These are phyloP conservation scores for Megacollybia marginata DNA, from an alignment of 768 basidiomycete species.

Conservation along the genomic window DNA sequence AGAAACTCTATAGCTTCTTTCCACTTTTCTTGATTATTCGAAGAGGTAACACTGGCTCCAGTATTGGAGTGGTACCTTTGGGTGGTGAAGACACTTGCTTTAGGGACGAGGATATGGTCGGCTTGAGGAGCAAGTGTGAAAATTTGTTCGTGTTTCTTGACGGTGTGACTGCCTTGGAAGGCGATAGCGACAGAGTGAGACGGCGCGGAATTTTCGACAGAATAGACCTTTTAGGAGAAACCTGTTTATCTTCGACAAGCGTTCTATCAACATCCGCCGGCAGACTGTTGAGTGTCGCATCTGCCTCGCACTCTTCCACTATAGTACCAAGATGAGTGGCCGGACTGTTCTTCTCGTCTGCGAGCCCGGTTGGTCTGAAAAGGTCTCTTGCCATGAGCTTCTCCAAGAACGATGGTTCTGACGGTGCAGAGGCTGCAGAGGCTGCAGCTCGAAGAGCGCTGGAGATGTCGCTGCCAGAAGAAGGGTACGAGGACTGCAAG, in stretches of 20 bases:
- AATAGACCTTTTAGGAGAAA: neutral
- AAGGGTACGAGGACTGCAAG: neutral
- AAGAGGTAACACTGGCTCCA: neutral
- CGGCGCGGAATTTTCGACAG: slow-evolving; percentile 3
- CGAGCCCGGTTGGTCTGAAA: neutral
- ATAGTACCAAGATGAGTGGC: neutral
- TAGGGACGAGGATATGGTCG: slow-evolving; percentile 6
- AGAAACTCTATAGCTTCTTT: neutral
- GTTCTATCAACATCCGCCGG: neutral
- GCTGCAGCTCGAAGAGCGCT: neutral
- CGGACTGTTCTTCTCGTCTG: neutral
- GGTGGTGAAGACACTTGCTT: neutral
- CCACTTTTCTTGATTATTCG: neutral
- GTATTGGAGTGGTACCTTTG: neutral
- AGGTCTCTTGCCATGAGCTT: neutral
- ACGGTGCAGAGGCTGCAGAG: neutral
- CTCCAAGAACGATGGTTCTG: neutral
- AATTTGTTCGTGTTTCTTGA: neutral
- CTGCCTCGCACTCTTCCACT: neutral
- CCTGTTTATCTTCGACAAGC: neutral
- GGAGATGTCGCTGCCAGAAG: neutral
- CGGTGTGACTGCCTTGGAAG: neutral
- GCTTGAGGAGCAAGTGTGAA: neutral
- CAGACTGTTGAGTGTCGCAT: neutral
- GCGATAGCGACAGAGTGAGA: slow-evolving; percentile 3